These are phyloP conservation scores for Volvox africanus DNA, from an alignment of 139 green algal species.

Conservation along the genomic window DNA sequence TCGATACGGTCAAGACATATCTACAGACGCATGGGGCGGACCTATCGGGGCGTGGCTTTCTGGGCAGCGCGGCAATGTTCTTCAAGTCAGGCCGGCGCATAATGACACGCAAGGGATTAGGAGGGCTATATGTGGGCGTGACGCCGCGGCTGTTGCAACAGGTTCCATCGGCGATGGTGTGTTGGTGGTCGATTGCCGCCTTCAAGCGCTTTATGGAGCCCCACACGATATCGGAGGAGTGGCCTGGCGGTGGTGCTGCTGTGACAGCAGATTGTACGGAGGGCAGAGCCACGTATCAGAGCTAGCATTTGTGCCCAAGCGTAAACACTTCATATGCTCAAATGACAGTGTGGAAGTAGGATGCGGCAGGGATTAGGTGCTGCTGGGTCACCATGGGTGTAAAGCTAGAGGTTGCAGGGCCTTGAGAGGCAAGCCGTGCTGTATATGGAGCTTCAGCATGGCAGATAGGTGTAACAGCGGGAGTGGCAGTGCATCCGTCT, in stretches of 20 bases:
- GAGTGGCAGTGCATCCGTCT: no score
- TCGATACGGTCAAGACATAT: slow-evolving; percentile 73
- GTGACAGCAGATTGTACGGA: neutral
- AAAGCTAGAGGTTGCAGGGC: no score
- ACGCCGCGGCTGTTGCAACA: slow-evolving; percentile 64
- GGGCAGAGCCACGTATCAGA: no score
- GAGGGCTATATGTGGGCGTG: slow-evolving; percentile 75
- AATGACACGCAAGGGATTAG: slow-evolving; percentile 53
- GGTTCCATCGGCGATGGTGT: slow-evolving; percentile 51
- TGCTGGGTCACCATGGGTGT: no score
- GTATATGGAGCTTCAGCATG: no score
- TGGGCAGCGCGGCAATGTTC: slow-evolving; percentile 56
- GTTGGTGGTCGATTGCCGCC: slow-evolving; percentile 46
- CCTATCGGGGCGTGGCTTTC: slow-evolving; percentile 32
- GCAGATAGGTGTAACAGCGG: no score
- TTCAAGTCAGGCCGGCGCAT: slow-evolving; percentile 56
- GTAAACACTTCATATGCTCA: no score
- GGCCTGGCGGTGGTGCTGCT: neutral
- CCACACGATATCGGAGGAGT: slow-evolving; percentile 1
- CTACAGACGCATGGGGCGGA: slow-evolving; percentile 54
- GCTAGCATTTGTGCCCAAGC: no score
- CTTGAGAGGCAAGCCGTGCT: no score
- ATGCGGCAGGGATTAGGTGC: no score
- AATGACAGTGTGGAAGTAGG: no score
- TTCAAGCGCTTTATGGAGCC: slow-evolving; percentile 47